A percentile compares a stretch with the other conserved stretches of the same genome.
Evolutionary conservation across 768 basidiomycete genomes (phyloP).

Genomic region (Aureoboletus auriporus): DNA sequence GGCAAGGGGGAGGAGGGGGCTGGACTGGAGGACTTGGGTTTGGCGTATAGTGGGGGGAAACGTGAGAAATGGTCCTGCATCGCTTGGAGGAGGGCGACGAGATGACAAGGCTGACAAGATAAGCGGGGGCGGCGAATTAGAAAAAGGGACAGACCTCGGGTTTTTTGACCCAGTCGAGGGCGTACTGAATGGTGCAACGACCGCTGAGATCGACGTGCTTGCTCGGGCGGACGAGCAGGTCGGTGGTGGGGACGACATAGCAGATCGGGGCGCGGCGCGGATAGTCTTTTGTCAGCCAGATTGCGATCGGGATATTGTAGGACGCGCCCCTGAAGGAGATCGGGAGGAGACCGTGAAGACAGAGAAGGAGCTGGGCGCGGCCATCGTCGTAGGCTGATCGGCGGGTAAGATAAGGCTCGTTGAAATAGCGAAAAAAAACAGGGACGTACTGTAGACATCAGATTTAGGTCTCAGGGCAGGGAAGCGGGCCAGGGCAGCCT

Average conservation of each 20-base stretch:
- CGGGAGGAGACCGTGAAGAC: slow-evolving; percentile 86
- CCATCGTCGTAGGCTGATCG: slow-evolving; percentile 87
- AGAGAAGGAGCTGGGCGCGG: slow-evolving; percentile 85
- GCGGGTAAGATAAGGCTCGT: neutral
- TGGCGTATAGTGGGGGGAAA: slow-evolving; percentile 87
- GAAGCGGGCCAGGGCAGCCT: slow-evolving; percentile 51
- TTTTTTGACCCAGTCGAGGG: slow-evolving; percentile 76
- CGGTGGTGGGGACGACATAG: slow-evolving; percentile 88
- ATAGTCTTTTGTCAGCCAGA: slow-evolving; percentile 87
- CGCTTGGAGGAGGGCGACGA: slow-evolving; percentile 69
- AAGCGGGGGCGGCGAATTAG: neutral
- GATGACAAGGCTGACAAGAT: slow-evolving; percentile 60
- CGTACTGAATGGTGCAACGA: slow-evolving; percentile 62
- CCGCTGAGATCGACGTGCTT: slow-evolving; percentile 80
- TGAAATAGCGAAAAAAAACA: neutral
- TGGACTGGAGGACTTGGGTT: slow-evolving; percentile 44
- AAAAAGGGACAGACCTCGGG: slow-evolving; percentile 42
- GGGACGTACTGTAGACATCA: slow-evolving; percentile 65
- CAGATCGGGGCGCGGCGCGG: slow-evolving; percentile 78
- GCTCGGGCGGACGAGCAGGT: slow-evolving; percentile 83
- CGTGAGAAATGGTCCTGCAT: slow-evolving; percentile 81
- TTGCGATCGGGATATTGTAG: slow-evolving; percentile 91
- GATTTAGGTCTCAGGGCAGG: slow-evolving; percentile 69
- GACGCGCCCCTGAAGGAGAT: slow-evolving; percentile 70
- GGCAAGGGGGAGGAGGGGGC: slow-evolving; percentile 19